Base-by-base conservation (phyloP, 1,284 basidiomycete species). In the Apiotrichum domesticum region DNA sequence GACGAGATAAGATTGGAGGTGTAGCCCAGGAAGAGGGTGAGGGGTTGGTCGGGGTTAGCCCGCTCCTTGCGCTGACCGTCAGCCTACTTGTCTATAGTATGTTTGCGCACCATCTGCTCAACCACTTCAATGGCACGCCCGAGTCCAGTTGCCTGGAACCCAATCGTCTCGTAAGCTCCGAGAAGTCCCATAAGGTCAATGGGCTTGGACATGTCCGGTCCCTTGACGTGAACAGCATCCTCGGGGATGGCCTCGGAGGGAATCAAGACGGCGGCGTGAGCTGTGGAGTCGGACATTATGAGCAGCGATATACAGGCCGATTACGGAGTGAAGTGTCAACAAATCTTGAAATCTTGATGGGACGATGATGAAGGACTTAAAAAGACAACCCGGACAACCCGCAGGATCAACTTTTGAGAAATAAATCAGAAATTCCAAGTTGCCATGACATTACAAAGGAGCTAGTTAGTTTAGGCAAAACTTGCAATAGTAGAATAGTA, bases 1-100 rank as follows among this genome's bases (percentile, higher is more conserved):
- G 95, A 98, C 0, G 96, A 98, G 67, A 99, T 96, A 35, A 98
- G 84, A 76, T 98, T 98, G 46, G 95, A 98, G 2, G 96, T 99
- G 78, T 95, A 99, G 52, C 96, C 96, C 43, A 99, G 85, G 74
- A 99, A 96, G 70, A 98, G 84, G 60, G 86, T 87, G 21, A 77
- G 61, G 1, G 75, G 75, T 65, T 75, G 57, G 29, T 74, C 69
- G 2, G 68, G 56, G 56, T 73, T 65, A 35, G 58, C 48, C 6
- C 75, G 65, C 44, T 66, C 68, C 61, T 69, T 59, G 45, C 75
- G 60, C 75, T 77, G 46, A 11, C 4, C 9, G n/a, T 13, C 13
- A 52, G 55, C 32, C 55, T 47, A 37, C 35, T 29, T 7, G 29
- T 0, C 15, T 15, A 34, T 21, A n/a, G 6, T 21, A 57, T 42